Percentiles rank a stretch among this genome's conserved stretches.
phyloP scores from a whole-genome alignment of 352 stramenopile species.

The Phytophthora ohioensis region DNA sequence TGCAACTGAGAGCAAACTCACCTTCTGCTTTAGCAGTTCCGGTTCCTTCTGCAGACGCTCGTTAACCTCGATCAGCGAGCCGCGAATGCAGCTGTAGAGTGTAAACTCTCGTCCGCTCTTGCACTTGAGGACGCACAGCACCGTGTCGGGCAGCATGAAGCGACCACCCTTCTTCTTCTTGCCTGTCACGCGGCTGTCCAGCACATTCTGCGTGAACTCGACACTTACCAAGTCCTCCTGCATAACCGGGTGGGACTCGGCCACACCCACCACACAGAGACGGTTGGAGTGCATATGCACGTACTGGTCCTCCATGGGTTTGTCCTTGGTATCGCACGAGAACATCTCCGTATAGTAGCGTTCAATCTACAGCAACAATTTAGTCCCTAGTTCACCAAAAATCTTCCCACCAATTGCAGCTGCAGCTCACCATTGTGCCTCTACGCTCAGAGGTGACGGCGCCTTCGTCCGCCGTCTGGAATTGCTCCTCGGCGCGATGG shows the following conservation, averaged over 20 bases:
- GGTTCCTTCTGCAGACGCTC: slow-evolving; percentile 66
- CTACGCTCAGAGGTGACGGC: slow-evolving; percentile 50
- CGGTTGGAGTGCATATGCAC: slow-evolving; percentile 92
- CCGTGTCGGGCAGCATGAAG: slow-evolving; percentile 74
- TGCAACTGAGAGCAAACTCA: slow-evolving; percentile 3
- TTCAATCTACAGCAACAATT: slow-evolving; percentile 65
- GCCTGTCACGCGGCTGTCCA: slow-evolving; percentile 77
- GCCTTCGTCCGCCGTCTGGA: slow-evolving; percentile 54
- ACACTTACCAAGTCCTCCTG: slow-evolving; percentile 63
- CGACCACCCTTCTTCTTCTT: slow-evolving; percentile 91
- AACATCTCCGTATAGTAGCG: slow-evolving; percentile 91
- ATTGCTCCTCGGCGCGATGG: slow-evolving; percentile 69
- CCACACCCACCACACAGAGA: slow-evolving; percentile 83
- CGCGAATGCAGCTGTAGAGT: slow-evolving; percentile 85
- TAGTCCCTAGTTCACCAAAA: neutral
- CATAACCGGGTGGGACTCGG: slow-evolving; percentile 75
- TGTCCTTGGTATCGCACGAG: slow-evolving; percentile 80
- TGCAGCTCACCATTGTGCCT: slow-evolving; percentile 70
- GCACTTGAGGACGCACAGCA: slow-evolving; percentile 74
- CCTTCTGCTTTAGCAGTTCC: slow-evolving; percentile 67
- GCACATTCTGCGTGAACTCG: slow-evolving; percentile 70
- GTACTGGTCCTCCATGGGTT: slow-evolving; percentile 79
- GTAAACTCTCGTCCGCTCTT: slow-evolving; percentile 66
- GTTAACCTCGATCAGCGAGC: slow-evolving; percentile 84
- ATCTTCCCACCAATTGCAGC: neutral